These are phyloP conservation scores for Logfia minima DNA, from an alignment of 129 eudicot genomes.

Conservation along the genomic window DNA sequence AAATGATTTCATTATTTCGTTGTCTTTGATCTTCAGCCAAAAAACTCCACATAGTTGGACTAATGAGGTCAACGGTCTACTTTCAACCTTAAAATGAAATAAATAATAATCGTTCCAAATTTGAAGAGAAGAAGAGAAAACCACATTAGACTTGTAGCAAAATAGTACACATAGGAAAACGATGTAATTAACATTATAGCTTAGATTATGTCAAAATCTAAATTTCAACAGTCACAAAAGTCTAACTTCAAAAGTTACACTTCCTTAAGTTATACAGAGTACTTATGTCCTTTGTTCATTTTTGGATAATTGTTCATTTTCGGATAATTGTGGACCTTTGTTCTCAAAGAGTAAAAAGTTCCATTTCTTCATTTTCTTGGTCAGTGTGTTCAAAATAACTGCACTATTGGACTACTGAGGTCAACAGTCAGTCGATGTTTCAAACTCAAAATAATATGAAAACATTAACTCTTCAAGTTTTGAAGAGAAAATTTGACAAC, in stretches of 20 bases:
- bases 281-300: neutral
- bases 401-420: too few relatives aligned
- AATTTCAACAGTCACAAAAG: neutral
- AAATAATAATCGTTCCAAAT: neutral
- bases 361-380: too few relatives aligned
- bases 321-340: neutral
- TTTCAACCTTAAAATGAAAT: neutral
- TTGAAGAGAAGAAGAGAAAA: too few relatives aligned
- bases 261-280: neutral
- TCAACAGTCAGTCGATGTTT: too few relatives aligned
- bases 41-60: neutral
- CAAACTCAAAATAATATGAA: too few relatives aligned
- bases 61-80: neutral
- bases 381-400: too few relatives aligned
- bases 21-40: neutral
- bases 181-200: neutral
- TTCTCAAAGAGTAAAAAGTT: neutral
- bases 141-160: neutral
- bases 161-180: neutral
- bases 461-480: too few relatives aligned
- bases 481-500: too few relatives aligned
- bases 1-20: neutral
- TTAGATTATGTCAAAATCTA: neutral
- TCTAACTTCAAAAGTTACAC: neutral
- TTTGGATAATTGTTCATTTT: neutral